These are phyloP conservation scores for Dioszegia hungarica DNA, from an alignment of 768 basidiomycete species.

Conservation along the genomic window DNA sequence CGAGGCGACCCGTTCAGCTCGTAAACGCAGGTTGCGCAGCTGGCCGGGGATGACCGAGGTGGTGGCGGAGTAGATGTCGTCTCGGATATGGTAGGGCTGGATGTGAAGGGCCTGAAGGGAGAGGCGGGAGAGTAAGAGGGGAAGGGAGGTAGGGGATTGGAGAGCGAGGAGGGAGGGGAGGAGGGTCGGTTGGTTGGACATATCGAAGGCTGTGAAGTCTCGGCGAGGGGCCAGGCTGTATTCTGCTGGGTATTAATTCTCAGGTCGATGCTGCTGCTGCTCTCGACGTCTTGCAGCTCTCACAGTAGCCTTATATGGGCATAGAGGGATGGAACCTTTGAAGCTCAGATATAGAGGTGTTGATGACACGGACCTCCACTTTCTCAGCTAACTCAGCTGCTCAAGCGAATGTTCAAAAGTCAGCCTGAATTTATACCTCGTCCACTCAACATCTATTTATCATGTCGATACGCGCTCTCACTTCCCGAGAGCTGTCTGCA, in stretches of 20 bases:
- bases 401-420: too few relatives aligned
- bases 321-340: too few relatives aligned
- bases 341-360: too few relatives aligned
- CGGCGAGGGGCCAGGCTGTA: background rate
- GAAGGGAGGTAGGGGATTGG: conserved; percentile 17
- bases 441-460: background rate
- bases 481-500: background rate
- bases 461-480: background rate
- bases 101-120: conserved; percentile 28
- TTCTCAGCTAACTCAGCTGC: too few relatives aligned
- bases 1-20: background rate
- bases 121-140: conserved; percentile 15
- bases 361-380: too few relatives aligned
- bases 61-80: conserved; percentile 17
- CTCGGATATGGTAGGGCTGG: conserved; percentile 12
- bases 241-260: background rate
- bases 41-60: conserved; percentile 28
- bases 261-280: too few relatives aligned
- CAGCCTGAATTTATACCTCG: too few relatives aligned
- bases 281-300: too few relatives aligned
- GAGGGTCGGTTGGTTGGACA: conserved; percentile 20
- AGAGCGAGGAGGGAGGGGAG: conserved; percentile 32
- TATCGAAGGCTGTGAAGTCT: background rate
- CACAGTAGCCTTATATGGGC: background rate
- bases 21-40: conserved; percentile 19